Percentiles rank a stretch among this genome's conserved stretches.
Evolutionary conservation across 345 rosid genomes (phyloP).

Genomic region (Linum trigynum): DNA sequence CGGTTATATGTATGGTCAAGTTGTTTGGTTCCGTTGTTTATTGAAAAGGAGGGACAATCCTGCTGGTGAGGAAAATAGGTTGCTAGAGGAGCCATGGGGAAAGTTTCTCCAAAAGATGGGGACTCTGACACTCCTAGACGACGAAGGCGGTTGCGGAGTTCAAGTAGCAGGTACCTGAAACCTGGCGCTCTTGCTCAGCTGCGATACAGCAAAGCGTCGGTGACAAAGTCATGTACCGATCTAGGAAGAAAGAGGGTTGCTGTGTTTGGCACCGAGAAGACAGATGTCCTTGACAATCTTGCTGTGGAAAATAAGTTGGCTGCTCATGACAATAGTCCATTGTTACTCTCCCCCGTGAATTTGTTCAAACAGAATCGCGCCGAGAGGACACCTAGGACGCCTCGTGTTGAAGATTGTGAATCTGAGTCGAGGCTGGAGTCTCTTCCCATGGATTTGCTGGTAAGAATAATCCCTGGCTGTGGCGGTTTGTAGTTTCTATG

Average conservation of each 20-base stretch:
- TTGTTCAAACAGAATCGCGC: conserved; percentile 33
- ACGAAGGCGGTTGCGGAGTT: conserved; percentile 45
- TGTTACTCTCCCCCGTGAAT: conserved; percentile 49
- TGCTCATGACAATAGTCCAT: conserved; percentile 37
- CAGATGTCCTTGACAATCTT: conserved; percentile 16
- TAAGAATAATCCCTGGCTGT: conserved; percentile 16
- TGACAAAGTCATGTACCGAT: conserved; percentile 59
- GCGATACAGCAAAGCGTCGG: conserved; percentile 38
- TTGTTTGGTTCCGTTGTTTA: not conserved
- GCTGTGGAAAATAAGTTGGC: conserved; percentile 18
- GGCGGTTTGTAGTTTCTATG: not conserved
- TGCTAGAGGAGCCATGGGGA: conserved; percentile 38
- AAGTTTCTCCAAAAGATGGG: conserved; percentile 51
- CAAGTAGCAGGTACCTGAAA: conserved; percentile 55
- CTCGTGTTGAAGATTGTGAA: conserved; percentile 35
- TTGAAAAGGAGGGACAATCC: not conserved
- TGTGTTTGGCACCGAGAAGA: conserved; percentile 35
- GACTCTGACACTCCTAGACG: conserved; percentile 32
- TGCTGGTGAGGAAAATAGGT: no score
- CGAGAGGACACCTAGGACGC: conserved; percentile 71
- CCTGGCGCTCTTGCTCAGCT: conserved; percentile 84
- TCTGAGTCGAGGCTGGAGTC: conserved; percentile 72
- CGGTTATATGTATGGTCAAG: no score
- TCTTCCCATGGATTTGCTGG: conserved; percentile 88
- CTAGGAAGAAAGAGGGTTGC: conserved; percentile 62